Base-by-base conservation (phyloP, 2,329 filamentous ascomycete genomes). In the Westerdykella sp. region DNA sequence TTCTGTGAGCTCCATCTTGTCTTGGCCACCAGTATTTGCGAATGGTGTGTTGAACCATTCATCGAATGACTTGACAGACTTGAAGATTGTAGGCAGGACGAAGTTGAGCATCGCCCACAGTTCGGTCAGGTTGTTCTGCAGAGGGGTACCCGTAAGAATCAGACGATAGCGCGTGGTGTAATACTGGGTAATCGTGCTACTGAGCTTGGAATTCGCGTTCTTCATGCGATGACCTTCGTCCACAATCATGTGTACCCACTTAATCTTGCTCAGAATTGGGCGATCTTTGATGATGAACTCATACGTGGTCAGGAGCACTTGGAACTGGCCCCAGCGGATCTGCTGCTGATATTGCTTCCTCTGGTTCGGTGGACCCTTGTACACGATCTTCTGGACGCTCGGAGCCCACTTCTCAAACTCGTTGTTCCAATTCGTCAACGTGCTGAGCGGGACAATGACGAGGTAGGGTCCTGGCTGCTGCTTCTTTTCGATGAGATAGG, bases 21-120 rank as follows among this genome's bases (percentile, higher is more conserved):
- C 93, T 70, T 97, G 91, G 34, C 88, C 84, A 69, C 93, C 93
- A 5, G 93, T 98, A 65, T 98, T 98, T 55, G 93, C 93, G 67
- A 98, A 98, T 0, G 93, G 93, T 21, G 93, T 98, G 66, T 97
- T 98, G 81, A 98, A 98, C 93, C 93, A 98, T 68, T 98, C 93
- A 66, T 98, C 93, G 62, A 98, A 98, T 2, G 91, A 97, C 66
- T 93, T 96, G 49, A 91, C 89, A 2, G 93, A 97, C 68, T 98
- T 98, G 83, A 98, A 98, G 54, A 98, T 98, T 56, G 88, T 97
- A 3, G 93, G 93, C 39, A 98, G 75, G 34, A 96, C 93, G 67
- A 98, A 98, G 73, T 98, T 98, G 60, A 98, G 85, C 75, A 98
- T 84, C 21, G 93, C 88, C 93, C 93, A 98, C 58, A 98, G 73